These are phyloP conservation scores for Pyrenophora tritici-repentis DNA, from an alignment of 2,329 filamentous ascomycete genomes.

Conservation along the genomic window DNA sequence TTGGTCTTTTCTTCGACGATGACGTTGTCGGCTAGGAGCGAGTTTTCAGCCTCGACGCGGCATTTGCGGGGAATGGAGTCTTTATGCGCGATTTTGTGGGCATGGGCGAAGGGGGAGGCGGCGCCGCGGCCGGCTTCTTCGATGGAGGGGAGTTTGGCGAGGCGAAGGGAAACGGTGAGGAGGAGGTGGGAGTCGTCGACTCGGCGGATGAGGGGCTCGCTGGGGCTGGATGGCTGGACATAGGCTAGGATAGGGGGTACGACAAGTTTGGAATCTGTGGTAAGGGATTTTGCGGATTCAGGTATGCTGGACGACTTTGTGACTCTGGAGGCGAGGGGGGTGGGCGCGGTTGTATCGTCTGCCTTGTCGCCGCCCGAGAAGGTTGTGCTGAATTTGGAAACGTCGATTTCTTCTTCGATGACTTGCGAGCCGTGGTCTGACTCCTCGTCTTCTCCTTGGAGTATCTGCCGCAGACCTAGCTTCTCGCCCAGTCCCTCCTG, in stretches of 20 bases:
- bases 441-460: constrained; percentile 56
- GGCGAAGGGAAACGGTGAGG: constrained; percentile 77
- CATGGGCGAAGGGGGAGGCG: constrained; percentile 75
- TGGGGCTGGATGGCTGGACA: constrained; percentile 68
- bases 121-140: constrained; percentile 61
- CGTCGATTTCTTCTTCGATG: constrained; percentile 60
- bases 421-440: constrained; percentile 40
- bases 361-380: constrained; percentile 35
- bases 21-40: constrained; percentile 84
- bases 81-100: constrained; percentile 79
- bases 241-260: constrained; percentile 82
- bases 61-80: constrained; percentile 79
- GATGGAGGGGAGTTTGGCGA: constrained; percentile 79
- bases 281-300: constrained; percentile 31
- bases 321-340: constrained; percentile 46
- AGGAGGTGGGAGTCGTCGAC: constrained; percentile 87
- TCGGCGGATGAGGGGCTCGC: constrained; percentile 72
- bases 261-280: constrained; percentile 45
- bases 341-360: constrained; percentile 13
- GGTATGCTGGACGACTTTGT: constrained; percentile 37
- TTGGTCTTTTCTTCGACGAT: constrained; percentile 85
- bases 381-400: constrained; percentile 59
- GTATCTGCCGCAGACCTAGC: constrained; percentile 70
- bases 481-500: constrained; percentile 80
- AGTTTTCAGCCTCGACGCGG: constrained; percentile 81